Conservation (phyloP, 352 stramenopile genomes). For the Detonula confervacea region DNA sequence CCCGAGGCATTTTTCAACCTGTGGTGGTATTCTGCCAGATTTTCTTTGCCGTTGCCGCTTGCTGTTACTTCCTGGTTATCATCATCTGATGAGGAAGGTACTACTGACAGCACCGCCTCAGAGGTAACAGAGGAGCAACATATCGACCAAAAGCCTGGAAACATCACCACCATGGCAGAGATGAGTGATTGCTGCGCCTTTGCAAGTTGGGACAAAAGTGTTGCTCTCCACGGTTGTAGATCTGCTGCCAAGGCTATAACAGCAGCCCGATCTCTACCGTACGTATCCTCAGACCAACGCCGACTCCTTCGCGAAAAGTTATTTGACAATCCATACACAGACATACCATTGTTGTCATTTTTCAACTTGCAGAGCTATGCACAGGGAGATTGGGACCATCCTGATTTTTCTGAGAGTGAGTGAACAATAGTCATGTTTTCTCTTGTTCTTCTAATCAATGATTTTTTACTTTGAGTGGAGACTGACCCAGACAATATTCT, state of each 20-base stretch:
- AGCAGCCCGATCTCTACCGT: slow-evolving; percentile 32
- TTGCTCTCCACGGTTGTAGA: slow-evolving; percentile 69
- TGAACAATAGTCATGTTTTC: slow-evolving; percentile 4
- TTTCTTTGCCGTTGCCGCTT: slow-evolving; percentile 81
- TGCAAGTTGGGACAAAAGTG: slow-evolving; percentile 76
- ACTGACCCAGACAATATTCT: not conserved
- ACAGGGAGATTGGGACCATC: slow-evolving; percentile 82
- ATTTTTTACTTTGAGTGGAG: not conserved
- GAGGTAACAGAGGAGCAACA: not conserved
- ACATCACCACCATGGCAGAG: slow-evolving; percentile 1
- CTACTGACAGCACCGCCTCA: not conserved
- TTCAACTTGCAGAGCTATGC: slow-evolving; percentile 82
- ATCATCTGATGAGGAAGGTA: slow-evolving; percentile 8
- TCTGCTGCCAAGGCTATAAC: slow-evolving; percentile 68
- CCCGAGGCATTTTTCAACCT: slow-evolving; percentile 83
- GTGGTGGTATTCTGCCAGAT: slow-evolving; percentile 84
- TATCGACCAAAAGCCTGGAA: not conserved
- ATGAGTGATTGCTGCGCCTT: slow-evolving; percentile 67
- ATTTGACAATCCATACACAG: slow-evolving; percentile 61
- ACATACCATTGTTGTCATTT: slow-evolving; percentile 70
- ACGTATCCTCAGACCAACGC: slow-evolving; percentile 15
- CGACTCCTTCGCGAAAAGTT: slow-evolving; percentile 50
- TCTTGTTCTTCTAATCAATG: not conserved
- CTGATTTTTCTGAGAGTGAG: slow-evolving; percentile 73
- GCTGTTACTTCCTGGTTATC: slow-evolving; percentile 35